Percentiles rank a stretch among this genome's conserved stretches.
These are phyloP conservation scores for Macrophomina tecta DNA, from an alignment of 2,329 filamentous ascomycete species.

Conservation along the genomic window DNA sequence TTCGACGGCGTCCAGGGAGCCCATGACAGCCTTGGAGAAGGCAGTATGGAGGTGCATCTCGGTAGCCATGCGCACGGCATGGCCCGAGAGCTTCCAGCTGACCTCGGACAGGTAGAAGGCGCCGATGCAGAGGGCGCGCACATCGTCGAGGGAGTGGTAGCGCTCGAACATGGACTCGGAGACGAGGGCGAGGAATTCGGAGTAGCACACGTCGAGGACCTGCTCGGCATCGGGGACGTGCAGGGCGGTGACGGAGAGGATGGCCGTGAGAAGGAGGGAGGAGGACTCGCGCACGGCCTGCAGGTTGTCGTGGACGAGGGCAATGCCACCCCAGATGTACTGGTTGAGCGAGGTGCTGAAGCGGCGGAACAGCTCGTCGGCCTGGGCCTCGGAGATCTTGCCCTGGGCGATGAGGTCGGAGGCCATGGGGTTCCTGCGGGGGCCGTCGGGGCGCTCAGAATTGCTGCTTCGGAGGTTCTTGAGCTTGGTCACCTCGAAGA, in stretches of 20 bases:
- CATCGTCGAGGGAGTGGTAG: conserved; percentile 46
- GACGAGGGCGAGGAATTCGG: conserved; percentile 41
- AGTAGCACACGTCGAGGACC: conserved; percentile 41
- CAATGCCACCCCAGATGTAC: conserved; percentile 42
- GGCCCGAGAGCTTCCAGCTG: conserved; percentile 48
- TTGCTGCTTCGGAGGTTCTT: conserved; percentile 40
- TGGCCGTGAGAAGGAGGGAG: conserved; percentile 40
- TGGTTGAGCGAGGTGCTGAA: conserved; percentile 41
- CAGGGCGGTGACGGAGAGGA: conserved; percentile 40
- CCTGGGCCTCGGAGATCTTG: conserved; percentile 36
- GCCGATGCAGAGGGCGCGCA: conserved; percentile 47
- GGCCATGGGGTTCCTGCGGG: conserved; percentile 33
- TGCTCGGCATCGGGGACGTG: conserved; percentile 39
- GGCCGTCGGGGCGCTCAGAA: conserved; percentile 34
- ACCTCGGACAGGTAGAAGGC: conserved; percentile 50
- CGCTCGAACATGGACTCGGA: conserved; percentile 43
- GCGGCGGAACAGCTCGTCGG: conserved; percentile 39
- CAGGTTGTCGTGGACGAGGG: conserved; percentile 40
- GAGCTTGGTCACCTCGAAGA: conserved; percentile 43
- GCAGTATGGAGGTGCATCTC: conserved; percentile 50
- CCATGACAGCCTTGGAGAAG: conserved; percentile 43
- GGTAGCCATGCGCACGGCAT: conserved; percentile 47
- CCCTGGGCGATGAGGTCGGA: conserved; percentile 43
- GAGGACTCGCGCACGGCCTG: conserved; percentile 39
- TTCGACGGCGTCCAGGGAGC: conserved; percentile 42